These are phyloP conservation scores for Pichia sp. DNA, from an alignment of 1,139 yeast genomes.

Conservation along the genomic window DNA sequence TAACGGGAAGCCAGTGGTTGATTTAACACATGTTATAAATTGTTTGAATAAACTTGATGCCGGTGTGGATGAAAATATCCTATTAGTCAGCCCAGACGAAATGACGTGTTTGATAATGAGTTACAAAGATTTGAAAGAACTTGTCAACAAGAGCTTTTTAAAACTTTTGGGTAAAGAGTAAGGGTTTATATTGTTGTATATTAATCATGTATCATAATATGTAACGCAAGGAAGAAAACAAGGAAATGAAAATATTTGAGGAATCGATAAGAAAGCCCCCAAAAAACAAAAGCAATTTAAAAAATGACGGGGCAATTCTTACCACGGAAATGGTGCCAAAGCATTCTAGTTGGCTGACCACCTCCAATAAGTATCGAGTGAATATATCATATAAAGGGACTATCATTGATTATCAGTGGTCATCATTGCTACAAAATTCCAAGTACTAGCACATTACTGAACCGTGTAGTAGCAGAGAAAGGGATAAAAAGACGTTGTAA, in stretches of 20 bases:
- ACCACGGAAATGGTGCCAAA: too few species aligned
- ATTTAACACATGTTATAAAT: conserved; percentile 74
- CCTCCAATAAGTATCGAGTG: too few species aligned
- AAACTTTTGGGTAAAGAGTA: conserved; percentile 36
- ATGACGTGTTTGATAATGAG: conserved; percentile 75
- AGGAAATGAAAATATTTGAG: background rate
- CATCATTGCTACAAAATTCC: conserved; percentile 4
- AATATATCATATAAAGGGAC: too few species aligned
- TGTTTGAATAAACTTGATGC: conserved; percentile 88
- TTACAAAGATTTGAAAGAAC: conserved; percentile 72
- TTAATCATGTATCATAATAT: conserved; percentile 4
- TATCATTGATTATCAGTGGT: background rate
- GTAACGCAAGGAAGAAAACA: background rate
- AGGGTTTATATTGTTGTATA: conserved; percentile 5
- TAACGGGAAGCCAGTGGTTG: conserved; percentile 70
- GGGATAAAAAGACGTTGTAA: background rate
- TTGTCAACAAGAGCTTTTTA: conserved; percentile 70
- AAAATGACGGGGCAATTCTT: background rate
- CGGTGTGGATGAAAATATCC: conserved; percentile 78
- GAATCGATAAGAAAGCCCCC: too few species aligned
- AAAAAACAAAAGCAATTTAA: conserved; percentile 8
- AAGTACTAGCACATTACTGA: too few species aligned
- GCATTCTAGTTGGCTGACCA: too few species aligned
- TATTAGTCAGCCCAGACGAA: conserved; percentile 80
- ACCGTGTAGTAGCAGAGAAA: too few species aligned